Percentiles rank a stretch among this genome's conserved stretches.
These are phyloP conservation scores for Starmerella powellii DNA, from an alignment of 805 yeast genomes.

Conservation along the genomic window DNA sequence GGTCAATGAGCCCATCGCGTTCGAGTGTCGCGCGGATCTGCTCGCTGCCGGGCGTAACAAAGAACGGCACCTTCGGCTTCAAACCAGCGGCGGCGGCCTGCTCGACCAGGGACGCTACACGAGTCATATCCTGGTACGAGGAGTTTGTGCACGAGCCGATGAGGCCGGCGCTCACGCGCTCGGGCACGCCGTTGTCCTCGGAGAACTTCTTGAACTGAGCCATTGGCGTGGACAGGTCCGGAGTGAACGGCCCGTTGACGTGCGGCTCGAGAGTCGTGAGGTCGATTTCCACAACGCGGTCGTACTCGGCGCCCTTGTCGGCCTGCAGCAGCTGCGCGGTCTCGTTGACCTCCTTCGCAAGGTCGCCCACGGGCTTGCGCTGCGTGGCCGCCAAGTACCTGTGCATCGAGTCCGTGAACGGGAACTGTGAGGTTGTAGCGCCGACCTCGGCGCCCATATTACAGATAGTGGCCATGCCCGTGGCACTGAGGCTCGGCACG, in stretches of 20 bases:
- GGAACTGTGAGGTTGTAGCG: conserved; percentile 96
- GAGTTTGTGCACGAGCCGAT: conserved; percentile 99
- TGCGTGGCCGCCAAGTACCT: conserved; percentile 74
- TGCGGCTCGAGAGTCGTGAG: conserved; percentile 82
- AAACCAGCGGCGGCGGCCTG: conserved; percentile 82
- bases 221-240: conserved; percentile 90
- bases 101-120: conserved; percentile 79
- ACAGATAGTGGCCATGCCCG: conserved; percentile 99
- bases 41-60: conserved; percentile 97
- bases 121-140: conserved; percentile 94
- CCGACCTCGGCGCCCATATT: conserved; percentile 99
- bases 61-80: conserved; percentile 81
- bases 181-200: conserved; percentile 71
- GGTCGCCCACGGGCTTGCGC: conserved; percentile 69
- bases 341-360: conserved; percentile 51
- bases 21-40: conserved; percentile 94
- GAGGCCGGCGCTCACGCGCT: conserved; percentile 75
- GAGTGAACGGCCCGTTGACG: conserved; percentile 96
- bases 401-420: conserved; percentile 70
- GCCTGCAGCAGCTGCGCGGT: conserved; percentile 58
- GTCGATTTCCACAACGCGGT: conserved; percentile 81
- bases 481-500: conserved; percentile 75
- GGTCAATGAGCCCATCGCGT: conserved; percentile 79
- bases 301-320: conserved; percentile 82
- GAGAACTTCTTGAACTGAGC: conserved; percentile 68